These are phyloP conservation scores for Cenchrus fungigraminus DNA, from an alignment of 176 grass and related monocot species.

Conservation along the genomic window DNA sequence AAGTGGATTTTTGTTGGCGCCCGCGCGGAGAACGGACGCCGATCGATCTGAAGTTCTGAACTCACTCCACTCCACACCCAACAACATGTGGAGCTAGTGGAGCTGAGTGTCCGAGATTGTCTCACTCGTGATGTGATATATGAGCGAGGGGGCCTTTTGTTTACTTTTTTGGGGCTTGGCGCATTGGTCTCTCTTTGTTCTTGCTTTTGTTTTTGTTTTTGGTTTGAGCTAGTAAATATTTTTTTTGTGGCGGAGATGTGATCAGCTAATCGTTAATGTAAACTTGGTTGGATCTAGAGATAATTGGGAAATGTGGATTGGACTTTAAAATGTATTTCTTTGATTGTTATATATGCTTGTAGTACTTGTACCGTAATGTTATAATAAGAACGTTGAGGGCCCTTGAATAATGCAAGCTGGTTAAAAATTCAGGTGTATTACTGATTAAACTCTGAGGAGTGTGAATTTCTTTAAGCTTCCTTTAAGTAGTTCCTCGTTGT, in stretches of 20 bases:
- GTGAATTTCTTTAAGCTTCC: neutral
- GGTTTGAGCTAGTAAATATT: constrained; percentile 39
- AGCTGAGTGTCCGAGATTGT: constrained; percentile 46
- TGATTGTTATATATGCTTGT: neutral
- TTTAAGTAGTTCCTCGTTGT: neutral
- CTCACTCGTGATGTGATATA: constrained; percentile 62
- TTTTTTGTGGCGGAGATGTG: constrained; percentile 13
- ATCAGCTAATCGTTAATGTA: neutral
- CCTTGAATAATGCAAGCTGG: neutral
- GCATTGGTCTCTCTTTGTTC: neutral
- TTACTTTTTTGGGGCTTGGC: neutral
- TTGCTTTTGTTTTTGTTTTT: neutral
- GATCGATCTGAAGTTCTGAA: constrained; percentile 24
- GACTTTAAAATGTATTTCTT: neutral
- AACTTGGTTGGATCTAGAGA: neutral
- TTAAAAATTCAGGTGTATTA: neutral
- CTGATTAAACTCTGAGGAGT: neutral
- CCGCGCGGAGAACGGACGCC: constrained; percentile 65
- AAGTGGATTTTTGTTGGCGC: constrained; percentile 68
- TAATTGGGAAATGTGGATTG: neutral
- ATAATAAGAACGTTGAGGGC: neutral
- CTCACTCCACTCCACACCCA: constrained; percentile 7
- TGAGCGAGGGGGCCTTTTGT: constrained; percentile 31
- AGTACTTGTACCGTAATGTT: neutral
- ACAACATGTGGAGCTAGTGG: constrained; percentile 15